These are phyloP conservation scores for Saccharomycopsis capsularis DNA, from an alignment of 805 yeast genomes.

Conservation along the genomic window DNA sequence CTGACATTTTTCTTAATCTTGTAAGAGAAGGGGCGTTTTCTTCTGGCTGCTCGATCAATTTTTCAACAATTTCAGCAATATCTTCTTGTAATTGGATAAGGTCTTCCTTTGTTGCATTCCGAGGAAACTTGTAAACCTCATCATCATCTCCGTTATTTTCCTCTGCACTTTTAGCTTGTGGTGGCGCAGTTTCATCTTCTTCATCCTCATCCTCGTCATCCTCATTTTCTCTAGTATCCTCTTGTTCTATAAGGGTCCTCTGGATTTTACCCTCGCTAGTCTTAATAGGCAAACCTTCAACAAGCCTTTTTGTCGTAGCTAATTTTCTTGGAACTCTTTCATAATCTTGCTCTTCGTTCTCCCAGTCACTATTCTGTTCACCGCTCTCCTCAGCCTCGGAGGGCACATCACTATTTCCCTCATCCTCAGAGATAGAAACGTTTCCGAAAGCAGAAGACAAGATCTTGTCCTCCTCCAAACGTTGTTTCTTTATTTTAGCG, in stretches of 20 bases:
- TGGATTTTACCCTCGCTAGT: constrained; percentile 64
- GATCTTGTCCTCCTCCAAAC: constrained; percentile 15
- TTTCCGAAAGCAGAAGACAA: constrained; percentile 12
- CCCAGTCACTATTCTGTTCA: constrained; percentile 39
- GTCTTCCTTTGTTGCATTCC: constrained; percentile 46
- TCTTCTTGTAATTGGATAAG: constrained; percentile 67
- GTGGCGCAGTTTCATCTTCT: constrained; percentile 19
- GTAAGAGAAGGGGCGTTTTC: constrained; percentile 62
- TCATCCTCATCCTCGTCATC: constrained; percentile 21
- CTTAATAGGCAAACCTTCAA: constrained; percentile 78
- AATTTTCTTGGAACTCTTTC: constrained; percentile 64
- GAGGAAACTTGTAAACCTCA: constrained; percentile 27
- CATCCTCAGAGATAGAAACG: not conserved
- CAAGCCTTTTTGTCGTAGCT: constrained; percentile 35
- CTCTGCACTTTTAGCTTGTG: constrained; percentile 24
- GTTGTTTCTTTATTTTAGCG: constrained; percentile 19
- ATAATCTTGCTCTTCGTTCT: constrained; percentile 72
- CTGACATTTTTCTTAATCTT: constrained; percentile 63
- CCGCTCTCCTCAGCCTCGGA: not conserved
- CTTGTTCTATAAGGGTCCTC: constrained; percentile 44
- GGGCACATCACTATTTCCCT: constrained; percentile 53
- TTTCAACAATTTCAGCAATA: constrained; percentile 73
- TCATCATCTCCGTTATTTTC: constrained; percentile 30
- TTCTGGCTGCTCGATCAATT: constrained; percentile 81
- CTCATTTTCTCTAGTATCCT: constrained; percentile 23